A percentile compares a stretch with the other conserved stretches of the same genome.
Evolutionary conservation across 768 basidiomycete species (phyloP).

Genomic region (Podaxis rugospora): DNA sequence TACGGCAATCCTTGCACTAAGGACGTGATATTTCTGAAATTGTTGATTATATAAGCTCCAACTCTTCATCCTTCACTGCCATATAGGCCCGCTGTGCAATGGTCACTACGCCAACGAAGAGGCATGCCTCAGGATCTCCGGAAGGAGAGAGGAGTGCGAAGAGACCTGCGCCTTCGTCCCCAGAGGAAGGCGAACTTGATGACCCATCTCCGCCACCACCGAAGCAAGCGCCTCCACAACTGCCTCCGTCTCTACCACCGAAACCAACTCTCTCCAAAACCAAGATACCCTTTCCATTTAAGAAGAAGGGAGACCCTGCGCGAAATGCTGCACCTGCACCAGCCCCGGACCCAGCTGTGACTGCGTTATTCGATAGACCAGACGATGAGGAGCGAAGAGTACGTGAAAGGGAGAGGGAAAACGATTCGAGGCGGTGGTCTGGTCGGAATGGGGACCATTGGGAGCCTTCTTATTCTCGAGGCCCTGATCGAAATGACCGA

Average conservation of each 20-base stretch:
- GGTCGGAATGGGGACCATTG: constrained; percentile 29
- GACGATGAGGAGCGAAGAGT: constrained; percentile 41
- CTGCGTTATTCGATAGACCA: constrained; percentile 31
- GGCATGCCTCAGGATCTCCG: constrained; percentile 53
- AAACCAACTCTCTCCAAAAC: constrained; percentile 32
- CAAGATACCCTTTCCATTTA: constrained; percentile 76
- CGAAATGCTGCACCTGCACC: constrained; percentile 11
- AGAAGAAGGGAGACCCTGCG: constrained; percentile 38
- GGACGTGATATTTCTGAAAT: constrained; percentile 1
- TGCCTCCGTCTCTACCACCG: constrained; percentile 27
- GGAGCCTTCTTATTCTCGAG: constrained; percentile 22
- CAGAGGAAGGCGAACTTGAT: constrained; percentile 82
- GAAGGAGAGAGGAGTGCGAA: constrained; percentile 47
- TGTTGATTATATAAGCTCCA: constrained; percentile 9
- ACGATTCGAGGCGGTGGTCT: constrained; percentile 23
- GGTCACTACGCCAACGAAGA: constrained; percentile 34
- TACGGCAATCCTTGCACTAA: neutral
- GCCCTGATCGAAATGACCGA: constrained; percentile 9
- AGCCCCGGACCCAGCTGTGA: constrained; percentile 13
- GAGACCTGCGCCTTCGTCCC: constrained; percentile 57
- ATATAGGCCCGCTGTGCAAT: neutral
- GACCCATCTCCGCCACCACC: constrained; percentile 32
- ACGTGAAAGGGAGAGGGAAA: constrained; percentile 23
- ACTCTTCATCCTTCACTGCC: constrained; percentile 1
- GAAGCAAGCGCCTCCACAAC: constrained; percentile 20